phyloP scores from a whole-genome alignment of 2,329 filamentous ascomycete genomes.

The Domatiomyces globalis region DNA sequence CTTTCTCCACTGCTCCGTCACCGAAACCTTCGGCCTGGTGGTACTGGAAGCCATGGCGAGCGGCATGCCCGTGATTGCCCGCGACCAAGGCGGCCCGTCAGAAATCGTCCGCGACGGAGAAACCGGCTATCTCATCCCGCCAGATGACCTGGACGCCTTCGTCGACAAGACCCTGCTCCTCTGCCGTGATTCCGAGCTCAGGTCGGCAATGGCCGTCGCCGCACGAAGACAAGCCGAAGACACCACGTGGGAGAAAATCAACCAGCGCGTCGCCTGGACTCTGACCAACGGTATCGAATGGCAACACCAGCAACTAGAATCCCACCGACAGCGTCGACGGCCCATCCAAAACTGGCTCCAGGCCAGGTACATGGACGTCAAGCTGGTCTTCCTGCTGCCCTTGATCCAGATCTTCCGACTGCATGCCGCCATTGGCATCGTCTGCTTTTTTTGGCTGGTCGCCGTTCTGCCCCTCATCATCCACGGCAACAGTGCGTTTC shows the following conservation, averaged over 20 bases:
- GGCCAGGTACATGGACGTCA: slow-evolving; percentile 10
- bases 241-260: slow-evolving; percentile 58
- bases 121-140: slow-evolving; percentile 48
- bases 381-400: slow-evolving; percentile 10
- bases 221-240: slow-evolving; percentile 45
- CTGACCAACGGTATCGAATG: slow-evolving; percentile 38
- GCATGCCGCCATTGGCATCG: slow-evolving; percentile 21
- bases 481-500: slow-evolving; percentile 20
- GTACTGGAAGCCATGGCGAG: slow-evolving; percentile 59
- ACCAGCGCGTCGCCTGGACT: slow-evolving; percentile 53
- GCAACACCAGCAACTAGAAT: slow-evolving; percentile 15
- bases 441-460: slow-evolving; percentile 26
- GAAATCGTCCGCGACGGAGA: slow-evolving; percentile 48
- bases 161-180: slow-evolving; percentile 40
- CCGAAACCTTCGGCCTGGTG: slow-evolving; percentile 58
- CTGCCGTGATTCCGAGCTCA: slow-evolving; percentile 31
- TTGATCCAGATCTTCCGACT: slow-evolving; percentile 20
- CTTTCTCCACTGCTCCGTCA: slow-evolving; percentile 58
- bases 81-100: slow-evolving; percentile 55
- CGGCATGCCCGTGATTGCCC: slow-evolving; percentile 53
- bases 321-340: slow-evolving; percentile 2
- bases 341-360: slow-evolving; percentile 18
- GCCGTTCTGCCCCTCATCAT: slow-evolving; percentile 26
- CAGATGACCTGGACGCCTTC: slow-evolving; percentile 46
- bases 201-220: slow-evolving; percentile 32